phyloP scores from a whole-genome alignment of 768 basidiomycete species.

The Hericium rajendrae region DNA sequence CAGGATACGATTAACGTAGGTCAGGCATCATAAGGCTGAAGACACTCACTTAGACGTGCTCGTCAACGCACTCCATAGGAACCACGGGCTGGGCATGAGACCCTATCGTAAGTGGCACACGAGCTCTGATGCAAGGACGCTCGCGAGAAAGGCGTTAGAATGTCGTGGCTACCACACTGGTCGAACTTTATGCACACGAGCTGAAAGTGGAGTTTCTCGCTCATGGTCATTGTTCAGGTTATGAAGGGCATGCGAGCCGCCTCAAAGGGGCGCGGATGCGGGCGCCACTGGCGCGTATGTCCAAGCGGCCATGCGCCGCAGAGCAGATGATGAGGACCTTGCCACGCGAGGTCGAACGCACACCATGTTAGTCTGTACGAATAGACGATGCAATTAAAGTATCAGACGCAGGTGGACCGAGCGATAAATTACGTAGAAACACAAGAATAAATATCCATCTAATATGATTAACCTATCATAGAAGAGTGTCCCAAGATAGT shows the following conservation, averaged over 20 bases:
- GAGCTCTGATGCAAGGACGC: background rate
- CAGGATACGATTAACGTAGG: constrained; percentile 3
- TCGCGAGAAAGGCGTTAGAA: no score
- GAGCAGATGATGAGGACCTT: background rate
- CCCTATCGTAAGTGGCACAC: background rate
- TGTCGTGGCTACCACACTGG: no score
- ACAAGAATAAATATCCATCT: background rate
- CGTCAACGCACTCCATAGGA: constrained; percentile 56
- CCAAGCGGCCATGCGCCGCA: background rate
- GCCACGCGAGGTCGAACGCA: background rate
- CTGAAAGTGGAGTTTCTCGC: background rate
- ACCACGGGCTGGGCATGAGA: constrained; percentile 32
- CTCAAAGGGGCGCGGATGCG: background rate
- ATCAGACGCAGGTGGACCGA: no score
- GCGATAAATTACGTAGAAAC: background rate
- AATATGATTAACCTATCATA: no score
- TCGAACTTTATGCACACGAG: background rate
- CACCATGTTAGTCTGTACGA: no score
- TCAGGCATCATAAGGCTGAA: constrained; percentile 2
- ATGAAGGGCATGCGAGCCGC: background rate
- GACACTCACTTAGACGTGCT: constrained; percentile 47
- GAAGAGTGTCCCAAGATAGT: background rate
- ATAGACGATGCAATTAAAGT: no score
- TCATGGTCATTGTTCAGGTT: background rate
- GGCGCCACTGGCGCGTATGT: background rate